Evolutionary conservation across 169 alveolate species (phyloP).

Genomic region (Babesia ovata): DNA sequence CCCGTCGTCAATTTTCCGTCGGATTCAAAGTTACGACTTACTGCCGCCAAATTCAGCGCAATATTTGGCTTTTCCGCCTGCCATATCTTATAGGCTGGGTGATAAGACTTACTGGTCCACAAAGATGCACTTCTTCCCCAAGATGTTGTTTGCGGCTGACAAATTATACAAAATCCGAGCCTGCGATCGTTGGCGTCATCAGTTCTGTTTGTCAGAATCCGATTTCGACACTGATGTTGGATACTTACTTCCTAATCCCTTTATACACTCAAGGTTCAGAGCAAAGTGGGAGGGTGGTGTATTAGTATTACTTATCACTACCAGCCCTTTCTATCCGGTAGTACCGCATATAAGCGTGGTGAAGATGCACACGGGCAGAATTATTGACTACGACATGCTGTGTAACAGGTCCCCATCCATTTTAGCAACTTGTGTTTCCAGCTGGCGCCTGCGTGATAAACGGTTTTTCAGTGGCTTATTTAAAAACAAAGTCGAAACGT

Average conservation of each 20-base stretch:
- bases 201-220: conserved; percentile 37
- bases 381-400: conserved; percentile 34
- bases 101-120: conserved; percentile 6
- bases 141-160: not conserved
- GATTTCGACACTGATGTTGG: conserved; percentile 39
- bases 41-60: not conserved
- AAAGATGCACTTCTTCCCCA: conserved; percentile 7
- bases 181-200: conserved; percentile 64
- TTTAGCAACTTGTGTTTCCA: not conserved
- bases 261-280: not conserved
- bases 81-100: conserved; percentile 3
- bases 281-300: conserved; percentile 23
- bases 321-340: not conserved
- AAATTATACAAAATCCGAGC: conserved; percentile 16
- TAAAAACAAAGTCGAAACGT: not conserved
- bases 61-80: conserved; percentile 11
- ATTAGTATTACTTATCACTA: not conserved
- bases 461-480: not conserved
- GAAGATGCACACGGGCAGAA: not conserved
- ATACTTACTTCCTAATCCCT: conserved; percentile 26
- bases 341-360: conserved; percentile 29
- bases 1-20: conserved; percentile 10
- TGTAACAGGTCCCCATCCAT: conserved; percentile 22
- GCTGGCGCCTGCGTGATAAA: not conserved
- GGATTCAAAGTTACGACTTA: not conserved